Evolutionary conservation across 208 protist genomes (phyloP).

Genomic region (Crithidia mellificae): DNA sequence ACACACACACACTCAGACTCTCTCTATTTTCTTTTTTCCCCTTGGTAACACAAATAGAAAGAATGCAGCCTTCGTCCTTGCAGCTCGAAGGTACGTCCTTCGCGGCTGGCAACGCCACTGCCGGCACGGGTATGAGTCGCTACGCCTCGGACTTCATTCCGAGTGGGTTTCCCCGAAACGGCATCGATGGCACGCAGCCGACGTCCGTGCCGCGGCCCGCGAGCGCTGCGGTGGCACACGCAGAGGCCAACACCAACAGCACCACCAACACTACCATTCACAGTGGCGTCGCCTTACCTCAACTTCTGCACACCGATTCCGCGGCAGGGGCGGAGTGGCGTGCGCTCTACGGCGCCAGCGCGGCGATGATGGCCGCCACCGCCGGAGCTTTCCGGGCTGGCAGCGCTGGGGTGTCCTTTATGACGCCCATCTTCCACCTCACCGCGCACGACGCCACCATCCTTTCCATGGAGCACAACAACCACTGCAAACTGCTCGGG

Average conservation of each 20-base stretch:
- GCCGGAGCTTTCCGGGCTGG: conserved; percentile 18
- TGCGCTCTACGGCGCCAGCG: conserved; percentile 26
- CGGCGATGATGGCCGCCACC: conserved; percentile 26
- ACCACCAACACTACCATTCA: no score
- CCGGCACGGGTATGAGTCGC: not conserved
- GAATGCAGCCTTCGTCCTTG: conserved; percentile 1
- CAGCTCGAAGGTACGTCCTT: not conserved
- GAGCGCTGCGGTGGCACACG: not conserved
- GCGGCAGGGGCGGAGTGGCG: conserved; percentile 31
- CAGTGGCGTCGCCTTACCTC: not conserved
- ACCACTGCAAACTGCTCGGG: conserved; percentile 77
- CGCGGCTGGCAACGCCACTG: not conserved
- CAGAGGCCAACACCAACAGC: not conserved
- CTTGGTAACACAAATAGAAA: not conserved
- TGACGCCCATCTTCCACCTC: conserved; percentile 82
- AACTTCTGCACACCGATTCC: conserved; percentile 1
- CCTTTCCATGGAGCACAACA: conserved; percentile 87
- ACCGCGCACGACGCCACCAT: conserved; percentile 71
- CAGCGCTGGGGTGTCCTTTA: conserved; percentile 44
- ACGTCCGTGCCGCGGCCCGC: not conserved
- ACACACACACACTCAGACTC: no score
- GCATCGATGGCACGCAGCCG: not conserved
- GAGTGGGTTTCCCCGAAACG: conserved; percentile 22
- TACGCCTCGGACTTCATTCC: conserved; percentile 19
- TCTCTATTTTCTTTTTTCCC: no score